Conservation (phyloP, 2,329 filamentous ascomycete genomes). For the Cercospora zeae-maydis region DNA sequence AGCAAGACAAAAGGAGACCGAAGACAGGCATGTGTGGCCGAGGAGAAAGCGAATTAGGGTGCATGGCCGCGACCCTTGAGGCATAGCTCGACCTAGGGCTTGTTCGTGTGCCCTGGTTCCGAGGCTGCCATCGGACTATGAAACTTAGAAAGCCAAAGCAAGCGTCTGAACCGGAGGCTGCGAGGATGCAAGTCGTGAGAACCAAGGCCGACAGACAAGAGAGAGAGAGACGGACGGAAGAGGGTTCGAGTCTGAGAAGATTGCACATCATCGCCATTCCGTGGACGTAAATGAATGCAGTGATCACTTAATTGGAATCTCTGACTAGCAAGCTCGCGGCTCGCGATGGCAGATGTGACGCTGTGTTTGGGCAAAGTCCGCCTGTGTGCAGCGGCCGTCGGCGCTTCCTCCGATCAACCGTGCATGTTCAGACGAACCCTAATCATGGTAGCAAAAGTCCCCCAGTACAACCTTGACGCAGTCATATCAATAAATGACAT, state of each 20-base stretch:
- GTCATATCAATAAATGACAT: slow-evolving; percentile 72
- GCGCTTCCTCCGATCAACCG: too few species aligned
- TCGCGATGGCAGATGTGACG: not conserved
- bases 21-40: not conserved
- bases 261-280: not conserved
- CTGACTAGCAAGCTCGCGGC: not conserved
- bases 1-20: not conserved
- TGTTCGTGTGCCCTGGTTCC: not conserved
- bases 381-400: not conserved
- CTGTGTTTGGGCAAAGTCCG: not conserved
- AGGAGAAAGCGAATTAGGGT: too few species aligned
- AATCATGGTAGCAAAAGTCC: not conserved
- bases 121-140: not conserved
- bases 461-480: not conserved
- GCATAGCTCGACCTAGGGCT: not conserved
- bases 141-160: not conserved
- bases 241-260: not conserved
- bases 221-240: not conserved
- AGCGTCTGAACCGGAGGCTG: not conserved
- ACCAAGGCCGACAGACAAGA: not conserved
- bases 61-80: not conserved
- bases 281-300: not conserved
- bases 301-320: not conserved
- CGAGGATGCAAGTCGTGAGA: not conserved
- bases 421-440: not conserved